Evolutionary conservation across 2,329 filamentous ascomycete genomes (phyloP).

Genomic region (Malbranchea zuffiana): DNA sequence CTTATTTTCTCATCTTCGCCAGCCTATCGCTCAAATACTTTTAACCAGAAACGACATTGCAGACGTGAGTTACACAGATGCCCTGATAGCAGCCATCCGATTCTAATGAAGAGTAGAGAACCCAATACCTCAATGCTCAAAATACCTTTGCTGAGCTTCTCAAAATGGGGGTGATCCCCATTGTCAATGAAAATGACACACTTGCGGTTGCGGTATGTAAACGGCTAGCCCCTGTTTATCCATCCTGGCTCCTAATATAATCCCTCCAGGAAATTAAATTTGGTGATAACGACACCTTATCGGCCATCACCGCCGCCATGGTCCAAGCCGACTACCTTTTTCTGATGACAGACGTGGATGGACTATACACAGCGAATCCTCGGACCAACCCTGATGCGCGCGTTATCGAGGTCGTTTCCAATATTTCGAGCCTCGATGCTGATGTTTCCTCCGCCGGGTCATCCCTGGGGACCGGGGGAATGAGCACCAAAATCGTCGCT

Average conservation of each 20-base stretch:
- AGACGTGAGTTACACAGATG: conserved; percentile 49
- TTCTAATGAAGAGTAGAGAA: conserved; percentile 45
- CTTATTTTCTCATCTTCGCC: conserved; percentile 73
- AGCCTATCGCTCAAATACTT: conserved; percentile 89
- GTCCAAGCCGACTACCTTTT: conserved; percentile 94
- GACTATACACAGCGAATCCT: conserved; percentile 92
- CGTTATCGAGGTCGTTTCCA: conserved; percentile 83
- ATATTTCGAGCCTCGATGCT: conserved; percentile 69
- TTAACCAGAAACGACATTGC: conserved; percentile 93
- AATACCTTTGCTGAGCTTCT: conserved; percentile 86
- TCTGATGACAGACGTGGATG: conserved; percentile 98
- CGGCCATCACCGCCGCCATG: conserved; percentile 93
- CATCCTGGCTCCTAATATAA: conserved; percentile 1
- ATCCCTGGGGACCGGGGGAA: conserved; percentile 81
- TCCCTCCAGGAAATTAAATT: conserved; percentile 79
- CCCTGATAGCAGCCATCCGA: background rate
- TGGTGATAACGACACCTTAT: conserved; percentile 95
- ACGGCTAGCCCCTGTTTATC: background rate
- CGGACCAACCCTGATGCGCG: conserved; percentile 72
- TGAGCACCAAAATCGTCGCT: conserved; percentile 95
- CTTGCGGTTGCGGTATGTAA: conserved; percentile 64
- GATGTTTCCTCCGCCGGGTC: conserved; percentile 90
- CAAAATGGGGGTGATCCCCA: conserved; percentile 91
- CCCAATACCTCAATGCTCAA: conserved; percentile 91
- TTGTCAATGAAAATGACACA: conserved; percentile 98